These are phyloP conservation scores for Raphanus sativus DNA, from an alignment of 345 rosid genomes.

Conservation along the genomic window DNA sequence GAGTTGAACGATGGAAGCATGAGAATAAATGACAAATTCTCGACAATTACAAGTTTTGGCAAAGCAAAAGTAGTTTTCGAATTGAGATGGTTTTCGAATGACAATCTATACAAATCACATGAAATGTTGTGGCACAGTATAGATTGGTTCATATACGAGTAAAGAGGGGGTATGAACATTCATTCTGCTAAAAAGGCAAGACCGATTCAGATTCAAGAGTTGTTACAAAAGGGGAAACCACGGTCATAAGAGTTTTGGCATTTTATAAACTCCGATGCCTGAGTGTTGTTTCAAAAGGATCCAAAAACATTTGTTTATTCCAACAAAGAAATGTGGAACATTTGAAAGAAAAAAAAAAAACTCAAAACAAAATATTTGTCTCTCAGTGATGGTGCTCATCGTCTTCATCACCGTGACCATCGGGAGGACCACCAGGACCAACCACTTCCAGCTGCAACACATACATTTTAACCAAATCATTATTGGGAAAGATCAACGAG, in stretches of 20 bases:
- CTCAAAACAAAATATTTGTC: conserved; percentile 8
- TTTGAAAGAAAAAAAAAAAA: not conserved
- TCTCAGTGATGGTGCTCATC: conserved; percentile 54
- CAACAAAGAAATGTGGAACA: not conserved
- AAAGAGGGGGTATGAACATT: not conserved
- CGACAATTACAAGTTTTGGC: not conserved
- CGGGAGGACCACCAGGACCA: conserved; percentile 89
- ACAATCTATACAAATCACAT: not conserved
- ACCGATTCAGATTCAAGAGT: not conserved
- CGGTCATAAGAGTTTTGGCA: not conserved
- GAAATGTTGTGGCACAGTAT: not conserved
- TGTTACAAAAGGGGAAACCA: not conserved
- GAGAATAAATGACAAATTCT: not conserved
- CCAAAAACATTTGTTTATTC: conserved; percentile 23
- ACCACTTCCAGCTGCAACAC: conserved; percentile 71
- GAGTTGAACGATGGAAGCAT: not conserved
- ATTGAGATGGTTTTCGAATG: not conserved
- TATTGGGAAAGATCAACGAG: not conserved
- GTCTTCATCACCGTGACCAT: conserved; percentile 64
- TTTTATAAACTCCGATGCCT: not conserved
- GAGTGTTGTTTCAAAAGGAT: conserved; percentile 9
- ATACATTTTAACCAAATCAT: not conserved
- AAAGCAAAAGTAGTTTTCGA: not conserved
- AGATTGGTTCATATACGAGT: not conserved
- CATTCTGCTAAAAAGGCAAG: not conserved